Conservation (phyloP, 2,329 filamentous ascomycete species). For the Cercospora sp. region DNA sequence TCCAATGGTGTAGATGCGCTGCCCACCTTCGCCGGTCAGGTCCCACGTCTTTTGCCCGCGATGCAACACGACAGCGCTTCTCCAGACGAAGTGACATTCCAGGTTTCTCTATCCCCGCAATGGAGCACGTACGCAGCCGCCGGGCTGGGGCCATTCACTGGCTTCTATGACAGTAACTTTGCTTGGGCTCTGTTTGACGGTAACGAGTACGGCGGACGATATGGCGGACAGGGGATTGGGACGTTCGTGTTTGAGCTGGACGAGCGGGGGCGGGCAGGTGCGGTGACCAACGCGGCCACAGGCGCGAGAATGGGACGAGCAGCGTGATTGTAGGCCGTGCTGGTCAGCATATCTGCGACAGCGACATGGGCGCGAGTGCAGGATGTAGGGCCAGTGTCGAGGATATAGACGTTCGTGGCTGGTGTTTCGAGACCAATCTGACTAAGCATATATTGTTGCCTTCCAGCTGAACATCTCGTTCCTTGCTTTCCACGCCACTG, state of each 20-base stretch:
- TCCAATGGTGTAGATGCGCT: neutral
- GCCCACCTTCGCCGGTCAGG: neutral
- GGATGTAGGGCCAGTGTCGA: neutral
- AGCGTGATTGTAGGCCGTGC: neutral
- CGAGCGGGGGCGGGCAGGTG: neutral
- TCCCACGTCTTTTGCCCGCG: neutral
- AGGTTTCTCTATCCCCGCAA: neutral
- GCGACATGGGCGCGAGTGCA: neutral
- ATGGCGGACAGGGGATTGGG: neutral
- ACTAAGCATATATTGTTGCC: neutral
- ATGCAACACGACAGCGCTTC: neutral
- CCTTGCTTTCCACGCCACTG: neutral
- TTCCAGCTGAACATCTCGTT: neutral
- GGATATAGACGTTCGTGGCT: neutral
- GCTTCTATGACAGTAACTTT: conserved; percentile 4
- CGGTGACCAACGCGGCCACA: neutral
- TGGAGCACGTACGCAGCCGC: neutral
- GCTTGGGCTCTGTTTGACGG: neutral
- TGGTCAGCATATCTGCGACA: neutral
- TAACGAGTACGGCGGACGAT: neutral
- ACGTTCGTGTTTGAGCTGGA: conserved; percentile 11
- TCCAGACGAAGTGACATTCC: neutral
- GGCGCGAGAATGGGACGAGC: neutral
- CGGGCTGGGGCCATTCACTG: neutral
- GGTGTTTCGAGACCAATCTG: neutral